Conservation (phyloP, 176 grass and related monocot species). For the Metroxylon sagu region DNA sequence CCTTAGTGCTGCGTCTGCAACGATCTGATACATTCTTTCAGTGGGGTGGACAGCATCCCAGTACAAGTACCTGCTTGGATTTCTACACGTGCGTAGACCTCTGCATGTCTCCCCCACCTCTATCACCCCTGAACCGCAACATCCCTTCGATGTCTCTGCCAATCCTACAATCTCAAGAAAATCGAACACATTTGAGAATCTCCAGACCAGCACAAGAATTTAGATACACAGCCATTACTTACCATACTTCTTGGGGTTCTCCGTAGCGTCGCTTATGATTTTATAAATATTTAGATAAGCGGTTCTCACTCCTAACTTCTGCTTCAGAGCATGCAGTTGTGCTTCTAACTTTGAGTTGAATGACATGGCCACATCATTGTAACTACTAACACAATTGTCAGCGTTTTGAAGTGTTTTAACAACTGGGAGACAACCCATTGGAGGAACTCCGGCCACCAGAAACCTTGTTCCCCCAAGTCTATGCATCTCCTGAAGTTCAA, state of each 20-base stretch:
- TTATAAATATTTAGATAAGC: slow-evolving; percentile 29
- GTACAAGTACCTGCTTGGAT: slow-evolving; percentile 56
- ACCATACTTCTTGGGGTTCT: slow-evolving; percentile 39
- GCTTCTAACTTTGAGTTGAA: slow-evolving; percentile 41
- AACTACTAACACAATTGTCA: slow-evolving; percentile 32
- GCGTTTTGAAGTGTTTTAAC: slow-evolving; percentile 38
- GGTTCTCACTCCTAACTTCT: slow-evolving; percentile 27
- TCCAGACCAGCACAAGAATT: background rate
- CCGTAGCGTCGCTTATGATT: slow-evolving; percentile 28
- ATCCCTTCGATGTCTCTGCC: slow-evolving; percentile 44
- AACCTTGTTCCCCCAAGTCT: slow-evolving; percentile 48
- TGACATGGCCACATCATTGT: slow-evolving; percentile 39
- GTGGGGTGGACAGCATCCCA: slow-evolving; percentile 73
- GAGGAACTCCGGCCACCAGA: slow-evolving; percentile 37
- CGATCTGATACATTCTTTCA: slow-evolving; percentile 54
- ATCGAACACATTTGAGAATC: background rate
- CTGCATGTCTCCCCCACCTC: slow-evolving; percentile 59
- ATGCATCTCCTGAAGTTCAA: slow-evolving; percentile 37
- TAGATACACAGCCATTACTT: slow-evolving; percentile 9
- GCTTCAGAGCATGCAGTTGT: slow-evolving; percentile 26
- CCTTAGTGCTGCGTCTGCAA: slow-evolving; percentile 25
- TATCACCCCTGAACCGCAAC: slow-evolving; percentile 50
- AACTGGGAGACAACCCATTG: slow-evolving; percentile 50
- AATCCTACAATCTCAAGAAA: slow-evolving; percentile 28
- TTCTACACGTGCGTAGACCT: slow-evolving; percentile 38